Conservation (phyloP, 2,329 filamentous ascomycete genomes). For the Sclerotinia nivalis region DNA sequence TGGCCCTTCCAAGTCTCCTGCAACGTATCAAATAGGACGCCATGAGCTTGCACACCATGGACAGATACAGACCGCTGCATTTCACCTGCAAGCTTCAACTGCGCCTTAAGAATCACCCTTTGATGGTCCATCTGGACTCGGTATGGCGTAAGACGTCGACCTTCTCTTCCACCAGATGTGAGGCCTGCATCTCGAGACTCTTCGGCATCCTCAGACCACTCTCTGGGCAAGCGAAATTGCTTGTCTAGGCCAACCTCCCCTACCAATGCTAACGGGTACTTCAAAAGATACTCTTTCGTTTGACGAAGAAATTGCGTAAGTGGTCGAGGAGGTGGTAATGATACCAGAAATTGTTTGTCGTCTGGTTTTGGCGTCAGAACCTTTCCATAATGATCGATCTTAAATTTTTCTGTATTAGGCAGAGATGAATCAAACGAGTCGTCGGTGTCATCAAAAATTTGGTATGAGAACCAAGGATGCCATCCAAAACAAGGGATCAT, state of each 20-base stretch:
- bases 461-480: conserved; percentile 85
- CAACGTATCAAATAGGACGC: conserved; percentile 64
- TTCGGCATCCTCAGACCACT: conserved; percentile 49
- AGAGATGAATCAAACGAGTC: conserved; percentile 23
- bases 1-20: conserved; percentile 68
- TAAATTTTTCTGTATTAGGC: conserved; percentile 38
- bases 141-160: conserved; percentile 65
- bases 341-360: conserved; percentile 46
- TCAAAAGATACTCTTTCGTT: conserved; percentile 55
- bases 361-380: conserved; percentile 60
- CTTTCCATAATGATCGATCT: conserved; percentile 63
- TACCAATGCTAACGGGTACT: conserved; percentile 64
- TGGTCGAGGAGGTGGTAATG: conserved; percentile 60
- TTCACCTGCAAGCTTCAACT: conserved; percentile 71
- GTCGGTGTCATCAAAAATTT: conserved; percentile 64
- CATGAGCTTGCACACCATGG: conserved; percentile 62
- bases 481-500: conserved; percentile 77
- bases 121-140: conserved; percentile 71
- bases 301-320: conserved; percentile 59
- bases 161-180: conserved; percentile 71
- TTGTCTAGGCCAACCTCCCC: conserved; percentile 80
- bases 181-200: conserved; percentile 49
- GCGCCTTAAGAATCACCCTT: conserved; percentile 62
- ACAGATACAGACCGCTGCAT: conserved; percentile 74
- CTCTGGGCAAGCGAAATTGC: conserved; percentile 69